Evolutionary conservation across 164 flowering plant species (phyloP), one percentile per base, ranked within the genome.

Genomic region (Stephania yunnanensis): DNA sequence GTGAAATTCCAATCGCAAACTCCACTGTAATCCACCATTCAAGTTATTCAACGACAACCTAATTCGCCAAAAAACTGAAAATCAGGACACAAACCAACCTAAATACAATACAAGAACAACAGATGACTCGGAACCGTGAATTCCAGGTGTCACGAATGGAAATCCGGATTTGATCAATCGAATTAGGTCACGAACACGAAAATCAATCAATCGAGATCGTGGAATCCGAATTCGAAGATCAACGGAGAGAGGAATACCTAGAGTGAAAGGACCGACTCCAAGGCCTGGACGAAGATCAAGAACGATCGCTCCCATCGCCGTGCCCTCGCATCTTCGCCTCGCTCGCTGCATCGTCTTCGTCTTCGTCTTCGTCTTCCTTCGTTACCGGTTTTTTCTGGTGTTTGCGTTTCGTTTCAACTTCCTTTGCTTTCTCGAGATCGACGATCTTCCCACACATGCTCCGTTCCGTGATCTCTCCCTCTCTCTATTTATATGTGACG

Each of bases 291-390:
- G 94, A 69, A 95, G 95, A 86, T 92, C 97, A 73, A 93, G 89
- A 11, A 86, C 90, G 82, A 92, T 91, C 52, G 94, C 90, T 13
- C 99, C 99, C 99, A 95, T 95, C 73, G 97, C 97, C 22, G 96
- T 92, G 79, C 97, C 92, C 78, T 93, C 97, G 81, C 94, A 91
- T 79, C 98, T 87, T 74, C 97, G 87, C 76, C 97, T 80, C 12
- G 91, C 84, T 78, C 92, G 87, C 85, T 91, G 98, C 85, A 69
- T 77, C 69, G 73, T 46, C 46, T 50, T 68, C 55, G 1, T 12
- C 46, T 50, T 68, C 55, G 1, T 12, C 7, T 58, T 53, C 45
- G 17, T 50, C 29, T 72, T 71, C 53, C 3, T 25, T 66, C 50
- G 67, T 13, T 15, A 20, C 36, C 68, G 70, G 30, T 66, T 42